phyloP scores from a whole-genome alignment of 257 asterid genomes.

The Rhazya stricta region DNA sequence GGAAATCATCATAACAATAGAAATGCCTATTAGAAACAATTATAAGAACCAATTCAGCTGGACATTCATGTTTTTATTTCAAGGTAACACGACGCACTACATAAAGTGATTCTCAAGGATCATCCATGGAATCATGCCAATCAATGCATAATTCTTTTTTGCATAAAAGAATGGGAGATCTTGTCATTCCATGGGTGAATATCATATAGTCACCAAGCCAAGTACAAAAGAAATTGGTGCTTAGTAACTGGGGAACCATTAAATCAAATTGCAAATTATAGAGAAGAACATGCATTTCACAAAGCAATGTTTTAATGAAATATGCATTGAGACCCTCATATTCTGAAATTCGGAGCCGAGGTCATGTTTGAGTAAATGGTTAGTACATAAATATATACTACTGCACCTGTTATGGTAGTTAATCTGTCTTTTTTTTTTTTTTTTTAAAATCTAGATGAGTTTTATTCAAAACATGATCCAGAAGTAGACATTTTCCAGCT shows the following conservation, averaged over 20 bases:
- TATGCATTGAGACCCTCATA: background rate
- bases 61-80: slow-evolving; percentile 1
- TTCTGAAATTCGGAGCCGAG: background rate
- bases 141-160: background rate
- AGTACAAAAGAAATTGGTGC: background rate
- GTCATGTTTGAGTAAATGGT: background rate
- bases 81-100: background rate
- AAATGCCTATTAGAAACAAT: background rate
- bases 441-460: slow-evolving; percentile 3
- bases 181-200: background rate
- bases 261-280: background rate
- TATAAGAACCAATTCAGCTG: background rate
- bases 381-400: background rate
- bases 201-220: background rate
- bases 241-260: background rate
- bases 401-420: background rate
- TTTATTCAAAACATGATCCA: background rate
- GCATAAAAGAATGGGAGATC: background rate
- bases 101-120: background rate
- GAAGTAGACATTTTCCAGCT: background rate
- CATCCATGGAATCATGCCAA: background rate
- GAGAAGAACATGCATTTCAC: background rate
- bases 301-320: background rate
- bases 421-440: background rate
- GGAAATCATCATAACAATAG: background rate